Conservation (phyloP, 805 yeast species). For the Candida ipomoeae region DNA sequence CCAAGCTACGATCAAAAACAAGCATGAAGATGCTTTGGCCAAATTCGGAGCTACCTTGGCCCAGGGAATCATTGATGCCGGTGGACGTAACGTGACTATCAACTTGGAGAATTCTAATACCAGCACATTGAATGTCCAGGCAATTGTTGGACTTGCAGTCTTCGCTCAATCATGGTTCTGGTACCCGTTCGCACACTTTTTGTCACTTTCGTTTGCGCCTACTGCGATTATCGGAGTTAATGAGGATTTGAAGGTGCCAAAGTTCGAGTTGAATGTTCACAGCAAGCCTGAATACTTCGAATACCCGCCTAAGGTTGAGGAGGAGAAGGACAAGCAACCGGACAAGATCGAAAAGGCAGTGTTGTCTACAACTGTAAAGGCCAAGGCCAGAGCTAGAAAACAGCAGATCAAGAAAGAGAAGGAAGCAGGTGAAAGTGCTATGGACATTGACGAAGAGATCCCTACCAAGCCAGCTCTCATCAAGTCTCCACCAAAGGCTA, state of each 20-base stretch:
- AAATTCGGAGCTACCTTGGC: constrained; percentile 96
- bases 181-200: constrained; percentile 95
- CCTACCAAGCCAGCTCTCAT: constrained; percentile 1
- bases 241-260: constrained; percentile 81
- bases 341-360: constrained; percentile 92
- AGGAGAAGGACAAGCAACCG: constrained; percentile 71
- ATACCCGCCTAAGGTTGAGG: constrained; percentile 86
- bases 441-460: constrained; percentile 37
- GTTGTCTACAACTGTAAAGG: constrained; percentile 86
- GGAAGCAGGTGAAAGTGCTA: constrained; percentile 41
- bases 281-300: constrained; percentile 75
- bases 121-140: constrained; percentile 83
- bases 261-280: constrained; percentile 75
- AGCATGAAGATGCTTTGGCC: constrained; percentile 95
- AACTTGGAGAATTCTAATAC: constrained; percentile 84
- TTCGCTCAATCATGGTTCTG: constrained; percentile 97
- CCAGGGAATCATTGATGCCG: constrained; percentile 97
- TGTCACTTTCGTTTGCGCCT: constrained; percentile 87
- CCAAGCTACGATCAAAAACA: constrained; percentile 72
- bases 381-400: constrained; percentile 87
- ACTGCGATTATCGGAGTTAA: constrained; percentile 86
- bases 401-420: constrained; percentile 49
- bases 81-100: constrained; percentile 96
- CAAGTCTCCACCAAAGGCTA: constrained; percentile 10
- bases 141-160: constrained; percentile 86